Evolutionary conservation across 495 filamentous ascomycete genomes (phyloP).

Genomic region (Filosporella fistucella): DNA sequence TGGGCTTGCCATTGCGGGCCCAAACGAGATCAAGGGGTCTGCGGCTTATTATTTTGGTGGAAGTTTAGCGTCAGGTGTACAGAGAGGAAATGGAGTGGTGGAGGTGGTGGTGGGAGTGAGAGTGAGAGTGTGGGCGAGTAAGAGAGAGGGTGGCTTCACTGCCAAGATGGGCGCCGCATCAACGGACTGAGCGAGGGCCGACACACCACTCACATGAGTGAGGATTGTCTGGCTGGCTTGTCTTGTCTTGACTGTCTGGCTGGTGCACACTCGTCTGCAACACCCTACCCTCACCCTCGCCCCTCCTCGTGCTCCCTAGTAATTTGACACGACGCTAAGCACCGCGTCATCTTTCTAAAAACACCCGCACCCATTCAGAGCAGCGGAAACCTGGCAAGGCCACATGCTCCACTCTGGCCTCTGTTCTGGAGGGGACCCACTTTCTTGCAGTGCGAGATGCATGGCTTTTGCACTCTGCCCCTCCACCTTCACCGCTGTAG

Average conservation of each 20-base stretch:
- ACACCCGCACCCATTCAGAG: slow-evolving; percentile 5
- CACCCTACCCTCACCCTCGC: not conserved
- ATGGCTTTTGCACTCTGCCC: not conserved
- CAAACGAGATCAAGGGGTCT: slow-evolving; percentile 16
- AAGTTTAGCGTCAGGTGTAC: too few species aligned
- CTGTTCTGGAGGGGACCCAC: too few species aligned
- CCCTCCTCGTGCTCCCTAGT: slow-evolving; percentile 4
- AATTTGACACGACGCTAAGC: slow-evolving; percentile 22
- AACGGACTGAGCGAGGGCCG: slow-evolving; percentile 4
- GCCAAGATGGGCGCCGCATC: slow-evolving; percentile 16
- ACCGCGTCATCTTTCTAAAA: slow-evolving; percentile 19
- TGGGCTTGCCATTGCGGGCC: too few species aligned
- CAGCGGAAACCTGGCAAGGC: not conserved
- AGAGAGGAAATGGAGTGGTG: too few species aligned
- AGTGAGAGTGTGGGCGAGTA: not conserved
- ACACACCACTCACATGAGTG: not conserved
- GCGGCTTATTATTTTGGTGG: slow-evolving; percentile 1
- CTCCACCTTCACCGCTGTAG: slow-evolving; percentile 2
- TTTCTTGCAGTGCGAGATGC: too few species aligned
- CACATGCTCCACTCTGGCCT: too few species aligned
- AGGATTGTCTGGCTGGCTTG: too few species aligned
- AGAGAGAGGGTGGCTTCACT: slow-evolving; percentile 1
- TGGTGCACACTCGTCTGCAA: not conserved
- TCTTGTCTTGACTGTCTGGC: too few species aligned
- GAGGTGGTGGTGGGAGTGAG: not conserved